Conservation (phyloP, 2,329 filamentous ascomycete species). For the Trichoderma hamatum region DNA sequence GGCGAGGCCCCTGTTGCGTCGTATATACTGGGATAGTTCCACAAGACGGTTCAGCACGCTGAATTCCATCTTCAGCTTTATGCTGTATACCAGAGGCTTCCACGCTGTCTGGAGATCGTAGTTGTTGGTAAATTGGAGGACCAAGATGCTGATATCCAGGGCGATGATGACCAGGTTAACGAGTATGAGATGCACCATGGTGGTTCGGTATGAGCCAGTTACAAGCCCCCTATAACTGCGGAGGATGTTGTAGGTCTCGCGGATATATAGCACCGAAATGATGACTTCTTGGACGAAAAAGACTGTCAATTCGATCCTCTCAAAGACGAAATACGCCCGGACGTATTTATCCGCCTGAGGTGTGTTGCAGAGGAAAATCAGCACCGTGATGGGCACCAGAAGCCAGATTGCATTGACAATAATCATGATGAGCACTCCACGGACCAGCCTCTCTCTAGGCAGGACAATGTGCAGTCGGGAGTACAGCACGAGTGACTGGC, state of each 20-base stretch:
- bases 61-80: conserved; percentile 43
- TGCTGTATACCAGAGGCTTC: conserved; percentile 40
- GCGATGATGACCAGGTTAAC: conserved; percentile 47
- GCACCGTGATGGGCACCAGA: conserved; percentile 56
- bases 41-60: conserved; percentile 40
- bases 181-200: conserved; percentile 42
- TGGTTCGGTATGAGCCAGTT: conserved; percentile 20
- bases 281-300: conserved; percentile 58
- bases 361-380: conserved; percentile 55
- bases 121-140: conserved; percentile 36
- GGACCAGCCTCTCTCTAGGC: conserved; percentile 51
- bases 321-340: conserved; percentile 46
- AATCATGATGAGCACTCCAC: conserved; percentile 59
- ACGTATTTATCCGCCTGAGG: conserved; percentile 25
- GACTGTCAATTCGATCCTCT: conserved; percentile 56
- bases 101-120: conserved; percentile 40
- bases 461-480: conserved; percentile 63
- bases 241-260: conserved; percentile 52
- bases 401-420: conserved; percentile 56
- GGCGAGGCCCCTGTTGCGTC: conserved; percentile 19
- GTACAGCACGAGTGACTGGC: conserved; percentile 63
- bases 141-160: conserved; percentile 44
- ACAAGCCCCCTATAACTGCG: conserved; percentile 41
- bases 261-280: conserved; percentile 56
- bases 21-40: conserved; percentile 31